A percentile compares a stretch with the other conserved stretches of the same genome.
Evolutionary conservation across 192 early-diverging fungal species (phyloP).

Genomic region (Coemansia sp.): DNA sequence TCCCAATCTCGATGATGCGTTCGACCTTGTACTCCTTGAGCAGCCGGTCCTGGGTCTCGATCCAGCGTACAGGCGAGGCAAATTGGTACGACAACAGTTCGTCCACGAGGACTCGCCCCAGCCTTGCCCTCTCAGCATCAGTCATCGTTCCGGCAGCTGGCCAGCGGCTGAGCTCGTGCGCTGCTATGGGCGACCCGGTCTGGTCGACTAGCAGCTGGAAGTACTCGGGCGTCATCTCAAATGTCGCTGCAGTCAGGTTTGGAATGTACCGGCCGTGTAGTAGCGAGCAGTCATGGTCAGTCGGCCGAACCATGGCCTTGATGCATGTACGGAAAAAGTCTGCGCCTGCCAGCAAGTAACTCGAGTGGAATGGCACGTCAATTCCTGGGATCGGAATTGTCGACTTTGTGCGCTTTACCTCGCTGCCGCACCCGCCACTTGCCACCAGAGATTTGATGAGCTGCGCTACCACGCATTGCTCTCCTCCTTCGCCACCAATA

Average conservation of each 20-base stretch:
- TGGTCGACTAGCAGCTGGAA: slow-evolving; percentile 71
- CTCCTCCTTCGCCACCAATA: not conserved
- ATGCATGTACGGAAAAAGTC: slow-evolving; percentile 88
- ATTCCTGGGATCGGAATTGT: slow-evolving; percentile 92
- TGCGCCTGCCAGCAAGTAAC: slow-evolving; percentile 86
- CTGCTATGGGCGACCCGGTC: slow-evolving; percentile 73
- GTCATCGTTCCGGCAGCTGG: slow-evolving; percentile 61
- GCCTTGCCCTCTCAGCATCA: slow-evolving; percentile 66
- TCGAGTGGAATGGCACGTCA: slow-evolving; percentile 98
- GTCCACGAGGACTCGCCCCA: slow-evolving; percentile 80
- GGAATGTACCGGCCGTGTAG: slow-evolving; percentile 89
- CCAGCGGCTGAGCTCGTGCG: slow-evolving; percentile 78
- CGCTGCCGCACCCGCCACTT: slow-evolving; percentile 59
- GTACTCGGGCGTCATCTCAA: slow-evolving; percentile 76
- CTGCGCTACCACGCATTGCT: slow-evolving; percentile 60
- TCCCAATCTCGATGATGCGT: slow-evolving; percentile 89
- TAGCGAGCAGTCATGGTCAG: slow-evolving; percentile 71
- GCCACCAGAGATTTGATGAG: slow-evolving; percentile 60
- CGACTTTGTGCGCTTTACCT: slow-evolving; percentile 77
- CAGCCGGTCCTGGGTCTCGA: slow-evolving; percentile 91
- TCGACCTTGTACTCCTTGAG: slow-evolving; percentile 79
- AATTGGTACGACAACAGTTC: slow-evolving; percentile 96
- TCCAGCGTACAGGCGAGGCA: slow-evolving; percentile 95
- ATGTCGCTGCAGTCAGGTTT: slow-evolving; percentile 93
- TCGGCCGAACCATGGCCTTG: slow-evolving; percentile 75